These are phyloP conservation scores for Oryza australiensis DNA, from an alignment of 176 grass and related monocot genomes.

Conservation along the genomic window DNA sequence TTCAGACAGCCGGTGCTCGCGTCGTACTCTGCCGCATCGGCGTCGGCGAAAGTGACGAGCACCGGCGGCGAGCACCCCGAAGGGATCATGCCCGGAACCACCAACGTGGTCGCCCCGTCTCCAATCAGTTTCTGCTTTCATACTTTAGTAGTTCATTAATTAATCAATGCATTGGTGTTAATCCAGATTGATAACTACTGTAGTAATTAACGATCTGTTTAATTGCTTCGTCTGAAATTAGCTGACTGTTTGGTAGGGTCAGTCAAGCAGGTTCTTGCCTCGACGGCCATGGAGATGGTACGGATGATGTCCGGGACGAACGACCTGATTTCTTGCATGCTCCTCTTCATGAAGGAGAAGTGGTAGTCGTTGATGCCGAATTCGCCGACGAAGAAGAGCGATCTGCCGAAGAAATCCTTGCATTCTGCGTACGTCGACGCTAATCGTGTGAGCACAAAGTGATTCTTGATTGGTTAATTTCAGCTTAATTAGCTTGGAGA, in stretches of 20 bases:
- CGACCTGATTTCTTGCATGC: conserved; percentile 24
- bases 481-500: no score
- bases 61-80: conserved; percentile 44
- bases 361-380: conserved; percentile 53
- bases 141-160: no score
- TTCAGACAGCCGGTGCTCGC: conserved; percentile 42
- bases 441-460: not conserved
- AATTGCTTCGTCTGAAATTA: no score
- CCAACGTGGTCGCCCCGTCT: not conserved
- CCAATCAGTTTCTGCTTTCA: not conserved
- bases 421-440: conserved; percentile 23
- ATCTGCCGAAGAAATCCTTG: conserved; percentile 35
- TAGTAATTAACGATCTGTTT: no score
- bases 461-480: not conserved
- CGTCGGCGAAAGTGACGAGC: conserved; percentile 15
- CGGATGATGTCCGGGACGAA: conserved; percentile 35
- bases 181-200: no score
- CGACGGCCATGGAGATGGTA: conserved; percentile 37
- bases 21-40: conserved; percentile 30
- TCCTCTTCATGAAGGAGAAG: conserved; percentile 10
- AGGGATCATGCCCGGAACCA: not conserved
- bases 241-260: no score
- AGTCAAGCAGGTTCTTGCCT: conserved; percentile 32
- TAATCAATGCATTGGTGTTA: no score
- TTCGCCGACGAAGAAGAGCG: conserved; percentile 50